Conservation (phyloP, 2,329 filamentous ascomycete species). For the Paecilomyces niveus region DNA sequence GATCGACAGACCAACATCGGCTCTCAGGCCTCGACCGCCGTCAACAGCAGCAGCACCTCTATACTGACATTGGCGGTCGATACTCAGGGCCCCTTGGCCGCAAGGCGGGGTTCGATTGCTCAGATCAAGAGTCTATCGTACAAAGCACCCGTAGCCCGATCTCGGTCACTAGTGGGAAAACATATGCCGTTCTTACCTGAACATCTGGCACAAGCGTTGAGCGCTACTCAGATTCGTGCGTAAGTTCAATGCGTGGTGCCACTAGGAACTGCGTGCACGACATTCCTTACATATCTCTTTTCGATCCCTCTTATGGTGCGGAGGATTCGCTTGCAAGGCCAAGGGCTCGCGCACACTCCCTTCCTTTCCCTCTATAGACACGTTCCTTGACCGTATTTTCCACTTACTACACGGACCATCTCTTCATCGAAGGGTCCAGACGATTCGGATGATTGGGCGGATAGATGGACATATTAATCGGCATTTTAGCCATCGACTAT, state of each 20-base stretch:
- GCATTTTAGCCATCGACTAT: background rate
- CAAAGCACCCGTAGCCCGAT: conserved; percentile 22
- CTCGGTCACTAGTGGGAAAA: conserved; percentile 18
- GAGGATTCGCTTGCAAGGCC: background rate
- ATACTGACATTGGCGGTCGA: conserved; percentile 27
- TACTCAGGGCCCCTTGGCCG: conserved; percentile 14
- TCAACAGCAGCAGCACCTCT: conserved; percentile 27
- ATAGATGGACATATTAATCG: background rate
- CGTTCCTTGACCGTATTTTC: background rate
- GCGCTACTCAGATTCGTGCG: conserved; percentile 26
- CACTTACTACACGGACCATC: too few species aligned
- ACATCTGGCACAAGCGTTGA: conserved; percentile 30
- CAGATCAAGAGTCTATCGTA: conserved; percentile 24
- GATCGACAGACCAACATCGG: conserved; percentile 20
- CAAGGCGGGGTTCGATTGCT: conserved; percentile 16
- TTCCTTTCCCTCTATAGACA: background rate
- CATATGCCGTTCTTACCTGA: conserved; percentile 27
- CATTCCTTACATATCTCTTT: background rate
- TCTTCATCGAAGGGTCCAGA: background rate
- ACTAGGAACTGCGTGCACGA: background rate
- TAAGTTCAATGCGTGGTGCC: conserved; percentile 4
- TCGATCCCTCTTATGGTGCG: background rate
- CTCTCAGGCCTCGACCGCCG: conserved; percentile 29
- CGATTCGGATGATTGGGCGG: background rate
- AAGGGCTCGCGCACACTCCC: background rate